These are phyloP conservation scores for Fusarium coicis DNA, from an alignment of 2,329 filamentous ascomycete genomes.

Conservation along the genomic window DNA sequence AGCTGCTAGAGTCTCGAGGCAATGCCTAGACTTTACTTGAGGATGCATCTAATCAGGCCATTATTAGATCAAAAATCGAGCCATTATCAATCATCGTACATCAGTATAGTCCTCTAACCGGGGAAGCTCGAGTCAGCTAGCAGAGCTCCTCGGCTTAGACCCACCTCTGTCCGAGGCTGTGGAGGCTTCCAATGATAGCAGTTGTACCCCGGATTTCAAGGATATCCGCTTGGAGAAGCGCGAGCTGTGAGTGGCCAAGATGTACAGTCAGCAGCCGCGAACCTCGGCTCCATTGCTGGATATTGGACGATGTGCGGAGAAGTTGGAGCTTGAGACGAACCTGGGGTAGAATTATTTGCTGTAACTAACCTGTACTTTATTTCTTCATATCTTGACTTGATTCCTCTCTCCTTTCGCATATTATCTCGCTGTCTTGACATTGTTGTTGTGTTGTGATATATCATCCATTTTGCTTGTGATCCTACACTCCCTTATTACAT, in stretches of 20 bases:
- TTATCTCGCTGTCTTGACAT: background rate
- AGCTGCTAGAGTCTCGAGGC: background rate
- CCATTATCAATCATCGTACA: background rate
- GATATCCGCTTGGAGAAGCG: conserved; percentile 14
- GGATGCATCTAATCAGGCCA: background rate
- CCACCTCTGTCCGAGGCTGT: conserved; percentile 35
- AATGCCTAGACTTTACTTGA: background rate
- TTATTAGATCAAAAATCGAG: background rate
- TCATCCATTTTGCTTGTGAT: background rate
- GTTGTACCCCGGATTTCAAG: conserved; percentile 42
- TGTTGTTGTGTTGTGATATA: conserved; percentile 5
- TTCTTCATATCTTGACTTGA: conserved; percentile 18
- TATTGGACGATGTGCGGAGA: conserved; percentile 45
- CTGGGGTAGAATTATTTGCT: conserved; percentile 30
- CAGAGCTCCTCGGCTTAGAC: conserved; percentile 26
- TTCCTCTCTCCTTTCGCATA: background rate
- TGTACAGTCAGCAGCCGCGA: conserved; percentile 29
- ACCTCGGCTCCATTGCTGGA: conserved; percentile 40
- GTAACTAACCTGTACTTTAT: background rate
- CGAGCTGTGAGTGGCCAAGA: conserved; percentile 24
- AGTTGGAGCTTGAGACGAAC: conserved; percentile 30
- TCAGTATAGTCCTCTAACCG: conserved; percentile 10
- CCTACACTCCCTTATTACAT: conserved; percentile 1
- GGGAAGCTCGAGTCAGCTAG: conserved; percentile 8
- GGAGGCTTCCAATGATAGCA: conserved; percentile 26